Percentiles rank a stretch among this genome's conserved stretches.
Evolutionary conservation across 805 yeast genomes (phyloP).

Genomic region (Debaryomyces maramus): DNA sequence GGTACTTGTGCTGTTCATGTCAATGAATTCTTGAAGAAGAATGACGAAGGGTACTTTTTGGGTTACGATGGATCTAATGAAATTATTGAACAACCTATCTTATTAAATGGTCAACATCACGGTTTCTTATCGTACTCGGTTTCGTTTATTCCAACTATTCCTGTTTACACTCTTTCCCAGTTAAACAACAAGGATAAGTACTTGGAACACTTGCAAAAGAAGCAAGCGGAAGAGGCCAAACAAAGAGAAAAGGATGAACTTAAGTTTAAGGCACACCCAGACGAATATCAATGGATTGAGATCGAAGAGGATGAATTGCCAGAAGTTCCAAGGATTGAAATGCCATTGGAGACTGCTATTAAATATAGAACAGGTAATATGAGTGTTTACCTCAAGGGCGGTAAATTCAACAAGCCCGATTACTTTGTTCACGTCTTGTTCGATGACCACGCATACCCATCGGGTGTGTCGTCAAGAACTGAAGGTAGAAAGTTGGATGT

Average conservation of each 20-base stretch:
- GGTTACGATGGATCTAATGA: constrained; percentile 54
- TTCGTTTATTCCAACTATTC: constrained; percentile 64
- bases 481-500: constrained; percentile 44
- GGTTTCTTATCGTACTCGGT: constrained; percentile 56
- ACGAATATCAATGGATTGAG: constrained; percentile 64
- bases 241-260: constrained; percentile 52
- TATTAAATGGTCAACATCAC: constrained; percentile 36
- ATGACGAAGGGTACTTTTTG: constrained; percentile 45
- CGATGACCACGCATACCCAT: constrained; percentile 65
- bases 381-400: constrained; percentile 52
- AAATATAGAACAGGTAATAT: constrained; percentile 63
- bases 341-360: constrained; percentile 53
- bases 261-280: constrained; percentile 55
- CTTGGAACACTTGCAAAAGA: constrained; percentile 34
- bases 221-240: constrained; percentile 37
- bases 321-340: constrained; percentile 41
- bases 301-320: constrained; percentile 34
- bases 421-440: constrained; percentile 57
- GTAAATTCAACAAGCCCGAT: constrained; percentile 49
- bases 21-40: constrained; percentile 48
- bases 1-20: constrained; percentile 58
- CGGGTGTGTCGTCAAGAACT: constrained; percentile 51
- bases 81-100: constrained; percentile 45
- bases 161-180: constrained; percentile 62
- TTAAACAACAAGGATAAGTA: constrained; percentile 46